Evolutionary conservation across 192 early-diverging fungal genomes (phyloP), one percentile per base, ranked within the genome.

Genomic region (Spinellus fusiger): DNA sequence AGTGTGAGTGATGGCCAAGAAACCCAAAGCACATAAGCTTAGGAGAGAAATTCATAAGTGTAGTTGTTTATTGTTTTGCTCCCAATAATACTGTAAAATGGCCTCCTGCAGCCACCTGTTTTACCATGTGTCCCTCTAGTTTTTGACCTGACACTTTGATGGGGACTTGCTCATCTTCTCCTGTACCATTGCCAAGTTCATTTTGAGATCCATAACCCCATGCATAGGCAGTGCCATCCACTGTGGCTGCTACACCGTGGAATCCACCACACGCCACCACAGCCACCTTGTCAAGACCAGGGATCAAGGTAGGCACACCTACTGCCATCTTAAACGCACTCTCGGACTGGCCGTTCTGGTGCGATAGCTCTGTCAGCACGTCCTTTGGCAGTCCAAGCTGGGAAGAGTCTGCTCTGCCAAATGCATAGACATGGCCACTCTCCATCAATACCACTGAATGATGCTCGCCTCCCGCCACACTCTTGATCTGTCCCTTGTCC

Each of bases 151-250:
- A 67, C 23, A 87, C 64, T 25, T 83, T 80, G n/a, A 64, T 59
- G 8, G 88, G 88, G 51, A 60, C 70, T 31, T 74, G 65, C 8
- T 86, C 86, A 66, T 96, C 93, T 47, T 82, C 81, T 52, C 84
- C 88, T 47, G 81, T 80, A 32, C 83, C 88, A 59, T 91, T 95
- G 23, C 88, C 88, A 33, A 93, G 82, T 64, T 89, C 89, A 5
- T 87, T 81, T 77, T 85, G 86, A 54, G 92, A 90, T 40, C 91
- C 92, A 65, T 86, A 95, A 23, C 95, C 95, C 93, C 95, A 98
- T 9, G 86, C 71, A 62, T 89, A 94, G 15, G 89, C 79, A 7
- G 77, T 66, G 47, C 85, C 85, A 32, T 81, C 80, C 34, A 60
- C 35, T 1, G 79, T 78, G 34, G 86, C 53, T 10, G 76, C 84